Base-by-base conservation (phyloP, 495 filamentous ascomycete genomes). In the Penicillium paxilli region DNA sequence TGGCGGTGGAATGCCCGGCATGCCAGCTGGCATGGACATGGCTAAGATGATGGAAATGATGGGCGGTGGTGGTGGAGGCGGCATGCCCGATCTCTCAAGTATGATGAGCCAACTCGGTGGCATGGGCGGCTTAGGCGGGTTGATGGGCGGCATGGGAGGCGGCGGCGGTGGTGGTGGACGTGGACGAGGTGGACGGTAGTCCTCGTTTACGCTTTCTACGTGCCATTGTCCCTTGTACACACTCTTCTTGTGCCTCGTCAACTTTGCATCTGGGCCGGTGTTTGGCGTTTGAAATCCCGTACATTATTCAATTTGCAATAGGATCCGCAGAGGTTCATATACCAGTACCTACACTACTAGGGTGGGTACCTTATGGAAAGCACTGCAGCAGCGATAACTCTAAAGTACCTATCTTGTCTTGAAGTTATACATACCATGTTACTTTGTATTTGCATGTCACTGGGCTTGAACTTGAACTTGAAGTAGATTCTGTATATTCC, bases 61-160 rank as follows among this genome's bases (percentile, higher is more conserved):
- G 54, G 71, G 74, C 22, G 77, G 64, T 24, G 80, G 69, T 11
- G 73, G 75, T 11, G 73, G 73, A 10, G 74, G 67, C n/a, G 70
- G 80, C 21, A 66, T 82, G 70, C 68, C 82, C 19, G 71, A 90
- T 62, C 78, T 91, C 78, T 82, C 87, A 54, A 82, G 85, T 53
- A 88, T 92, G 87, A 92, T 92, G 89, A 87, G 87, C 75, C 87
- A 89, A 57, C 88, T 92, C 83, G 79, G 85, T 19, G 80, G 84
- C 23, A 65, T 70, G 37, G 69, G 69, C 42, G 71, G 72, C 9
- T 38, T 91, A 84, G 78, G 85, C 17, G 79, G 81, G 12, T 79
- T 88, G 79, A 82, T 84, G 78, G 83, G 86, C 22, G 85, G 83
- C 22, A 65, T 70, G 37, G 69, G 69, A 33, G 71, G 72, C 22